These are phyloP conservation scores for Umbellularia californica DNA, from an alignment of 164 flowering plant species.

Conservation along the genomic window DNA sequence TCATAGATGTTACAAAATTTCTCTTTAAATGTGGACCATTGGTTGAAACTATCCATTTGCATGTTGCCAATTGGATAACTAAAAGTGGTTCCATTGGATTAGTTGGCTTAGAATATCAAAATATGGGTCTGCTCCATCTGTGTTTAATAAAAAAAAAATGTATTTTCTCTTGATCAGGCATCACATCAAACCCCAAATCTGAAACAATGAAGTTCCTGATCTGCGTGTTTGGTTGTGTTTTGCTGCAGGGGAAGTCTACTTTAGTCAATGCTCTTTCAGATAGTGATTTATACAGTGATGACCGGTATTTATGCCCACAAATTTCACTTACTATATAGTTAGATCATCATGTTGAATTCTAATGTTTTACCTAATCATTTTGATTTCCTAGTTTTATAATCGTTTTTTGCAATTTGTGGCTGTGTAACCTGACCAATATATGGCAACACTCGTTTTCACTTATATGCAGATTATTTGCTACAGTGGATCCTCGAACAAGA, in stretches of 20 bases:
- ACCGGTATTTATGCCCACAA: constrained; percentile 43
- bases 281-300: constrained; percentile 69
- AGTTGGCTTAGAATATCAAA: too few relatives aligned
- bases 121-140: too few relatives aligned
- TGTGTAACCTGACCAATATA: not conserved
- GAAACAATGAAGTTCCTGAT: not conserved
- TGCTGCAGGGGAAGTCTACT: constrained; percentile 86
- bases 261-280: constrained; percentile 73
- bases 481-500: constrained; percentile 83
- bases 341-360: not conserved
- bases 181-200: not conserved
- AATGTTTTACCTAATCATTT: constrained; percentile 2
- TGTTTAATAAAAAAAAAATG: too few relatives aligned
- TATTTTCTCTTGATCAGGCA: not conserved
- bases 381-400: not conserved
- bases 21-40: not conserved
- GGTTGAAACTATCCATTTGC: not conserved
- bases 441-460: not conserved
- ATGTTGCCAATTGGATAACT: not conserved
- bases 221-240: not conserved
- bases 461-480: constrained; percentile 87
- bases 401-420: not conserved
- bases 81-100: too few relatives aligned
- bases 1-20: not conserved
- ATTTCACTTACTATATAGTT: not conserved